Evolutionary conservation across 257 asterid species (phyloP).

Genomic region (Solanum tacnaense): DNA sequence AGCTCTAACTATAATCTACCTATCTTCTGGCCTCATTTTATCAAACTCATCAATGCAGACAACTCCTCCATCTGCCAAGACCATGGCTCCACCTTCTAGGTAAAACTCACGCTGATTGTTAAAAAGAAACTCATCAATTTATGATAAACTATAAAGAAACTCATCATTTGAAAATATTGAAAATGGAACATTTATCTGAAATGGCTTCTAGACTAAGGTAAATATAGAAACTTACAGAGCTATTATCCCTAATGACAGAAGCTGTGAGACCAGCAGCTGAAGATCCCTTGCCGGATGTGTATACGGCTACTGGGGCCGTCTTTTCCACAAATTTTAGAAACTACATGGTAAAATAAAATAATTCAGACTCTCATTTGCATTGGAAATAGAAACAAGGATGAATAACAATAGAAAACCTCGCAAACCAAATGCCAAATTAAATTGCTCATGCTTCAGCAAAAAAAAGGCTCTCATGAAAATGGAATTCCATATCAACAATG

Average conservation of each 20-base stretch:
- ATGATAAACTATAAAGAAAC: not conserved
- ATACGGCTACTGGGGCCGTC: conserved; percentile 95
- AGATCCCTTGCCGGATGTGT: conserved; percentile 98
- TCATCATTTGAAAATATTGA: not conserved
- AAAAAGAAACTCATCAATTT: conserved; percentile 1
- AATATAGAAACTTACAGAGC: conserved; percentile 53
- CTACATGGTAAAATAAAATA: conserved; percentile 24
- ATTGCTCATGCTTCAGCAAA: not conserved
- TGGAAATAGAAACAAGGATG: not conserved
- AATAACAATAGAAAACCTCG: not conserved
- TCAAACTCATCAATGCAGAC: conserved; percentile 99
- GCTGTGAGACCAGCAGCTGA: conserved; percentile 99
- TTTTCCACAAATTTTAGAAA: conserved; percentile 98
- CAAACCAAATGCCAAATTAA: not conserved
- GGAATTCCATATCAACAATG: not conserved
- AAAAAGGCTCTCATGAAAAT: not conserved
- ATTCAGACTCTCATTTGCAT: not conserved
- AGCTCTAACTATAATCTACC: conserved; percentile 25
- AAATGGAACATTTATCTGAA: not conserved
- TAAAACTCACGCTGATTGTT: conserved; percentile 81
- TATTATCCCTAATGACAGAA: conserved; percentile 93
- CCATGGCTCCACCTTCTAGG: conserved; percentile 99
- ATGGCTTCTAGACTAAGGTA: not conserved
- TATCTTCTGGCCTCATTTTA: conserved; percentile 98
- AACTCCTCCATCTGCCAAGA: conserved; percentile 98